phyloP scores from a whole-genome alignment of 2,329 filamentous ascomycete species.

The Epichloe sylvatica region DNA sequence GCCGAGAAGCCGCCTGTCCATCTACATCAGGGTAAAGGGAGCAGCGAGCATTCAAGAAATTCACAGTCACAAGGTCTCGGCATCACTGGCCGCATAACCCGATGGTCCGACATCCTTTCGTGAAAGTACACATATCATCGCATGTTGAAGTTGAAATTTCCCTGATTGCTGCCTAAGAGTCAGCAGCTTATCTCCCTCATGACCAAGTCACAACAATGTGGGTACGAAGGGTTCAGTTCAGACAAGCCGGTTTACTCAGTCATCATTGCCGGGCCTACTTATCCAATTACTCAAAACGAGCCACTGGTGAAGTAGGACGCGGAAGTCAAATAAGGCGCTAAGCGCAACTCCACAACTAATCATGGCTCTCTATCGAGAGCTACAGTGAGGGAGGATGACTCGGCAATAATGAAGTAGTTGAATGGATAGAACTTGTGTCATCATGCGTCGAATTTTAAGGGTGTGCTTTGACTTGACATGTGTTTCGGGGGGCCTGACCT shows the following conservation, averaged over 20 bases:
- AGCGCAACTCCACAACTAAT: slow-evolving; percentile 60
- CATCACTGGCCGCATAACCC: no score
- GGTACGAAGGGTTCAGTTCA: slow-evolving; percentile 17
- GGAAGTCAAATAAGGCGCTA: slow-evolving; percentile 45
- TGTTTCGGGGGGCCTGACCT: neutral
- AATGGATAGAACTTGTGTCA: slow-evolving; percentile 58
- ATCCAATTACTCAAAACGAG: slow-evolving; percentile 40
- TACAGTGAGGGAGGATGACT: slow-evolving; percentile 64
- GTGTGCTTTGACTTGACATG: neutral
- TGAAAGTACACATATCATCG: no score
- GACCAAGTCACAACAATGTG: no score
- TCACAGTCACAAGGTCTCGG: no score
- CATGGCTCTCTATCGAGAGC: slow-evolving; percentile 34
- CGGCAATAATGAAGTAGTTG: slow-evolving; percentile 53
- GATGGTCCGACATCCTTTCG: no score
- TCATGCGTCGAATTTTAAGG: slow-evolving; percentile 14
- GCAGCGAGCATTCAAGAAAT: no score
- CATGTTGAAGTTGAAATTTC: no score
- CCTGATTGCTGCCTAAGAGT: no score
- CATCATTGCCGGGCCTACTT: slow-evolving; percentile 42
- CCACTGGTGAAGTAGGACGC: slow-evolving; percentile 31
- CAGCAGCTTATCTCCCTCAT: no score
- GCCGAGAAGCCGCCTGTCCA: no score
- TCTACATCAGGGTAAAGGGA: no score
- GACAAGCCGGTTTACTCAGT: slow-evolving; percentile 59